Conservation (phyloP, 306 rosid species). For the barrel medic (Medicago truncatula) region DNA sequence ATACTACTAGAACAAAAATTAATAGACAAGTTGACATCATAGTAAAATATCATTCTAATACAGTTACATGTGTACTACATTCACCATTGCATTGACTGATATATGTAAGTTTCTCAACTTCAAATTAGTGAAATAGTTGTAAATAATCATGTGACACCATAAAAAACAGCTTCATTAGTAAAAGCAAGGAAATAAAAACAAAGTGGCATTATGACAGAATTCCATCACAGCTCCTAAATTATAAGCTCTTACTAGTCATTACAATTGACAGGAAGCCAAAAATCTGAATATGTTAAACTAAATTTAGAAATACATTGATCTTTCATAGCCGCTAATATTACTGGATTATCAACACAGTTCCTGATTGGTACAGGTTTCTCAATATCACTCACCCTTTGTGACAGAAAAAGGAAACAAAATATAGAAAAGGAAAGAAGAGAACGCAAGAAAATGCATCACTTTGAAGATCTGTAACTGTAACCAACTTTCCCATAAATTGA, state of each 20-base stretch:
- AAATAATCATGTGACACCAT: constrained; percentile 1
- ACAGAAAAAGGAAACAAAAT: constrained; percentile 23
- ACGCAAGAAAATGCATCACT: constrained; percentile 1
- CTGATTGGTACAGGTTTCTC: constrained; percentile 4
- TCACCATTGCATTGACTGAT: constrained; percentile 7
- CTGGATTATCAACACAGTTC: constrained; percentile 18
- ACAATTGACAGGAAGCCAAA: constrained; percentile 22
- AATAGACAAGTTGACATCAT: constrained; percentile 26
- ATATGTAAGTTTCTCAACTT: constrained; percentile 17
- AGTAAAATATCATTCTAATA: constrained; percentile 30
- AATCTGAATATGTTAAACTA: constrained; percentile 2
- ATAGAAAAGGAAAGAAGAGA: constrained; percentile 7
- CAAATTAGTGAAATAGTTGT: constrained; percentile 29
- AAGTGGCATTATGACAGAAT: constrained; percentile 20
- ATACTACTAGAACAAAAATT: constrained; percentile 27
- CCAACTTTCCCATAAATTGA: constrained; percentile 2
- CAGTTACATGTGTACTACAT: constrained; percentile 16
- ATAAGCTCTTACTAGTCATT: neutral
- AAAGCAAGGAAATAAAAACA: neutral
- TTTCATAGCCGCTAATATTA: constrained; percentile 7
- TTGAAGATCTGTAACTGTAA: neutral
- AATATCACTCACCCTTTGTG: constrained; percentile 5
- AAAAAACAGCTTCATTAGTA: neutral
- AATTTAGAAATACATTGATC: constrained; percentile 7
- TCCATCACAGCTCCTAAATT: constrained; percentile 6